phyloP scores from a whole-genome alignment of 768 basidiomycete genomes.

The Chalciporus chontae region DNA sequence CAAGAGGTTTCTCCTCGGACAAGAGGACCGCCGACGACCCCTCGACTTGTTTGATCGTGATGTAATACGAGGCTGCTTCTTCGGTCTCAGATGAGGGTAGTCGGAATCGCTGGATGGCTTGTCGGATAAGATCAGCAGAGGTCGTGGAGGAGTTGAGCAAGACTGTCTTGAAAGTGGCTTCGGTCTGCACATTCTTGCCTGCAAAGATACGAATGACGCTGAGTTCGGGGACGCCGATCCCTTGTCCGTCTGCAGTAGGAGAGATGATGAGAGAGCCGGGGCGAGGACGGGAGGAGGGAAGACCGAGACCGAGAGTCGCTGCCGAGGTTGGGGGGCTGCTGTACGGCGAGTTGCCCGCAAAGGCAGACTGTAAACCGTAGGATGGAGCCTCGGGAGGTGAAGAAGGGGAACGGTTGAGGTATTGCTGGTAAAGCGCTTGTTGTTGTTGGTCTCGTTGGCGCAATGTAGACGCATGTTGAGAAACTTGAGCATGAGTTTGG shows the following conservation, averaged over 20 bases:
- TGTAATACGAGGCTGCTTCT: slow-evolving; percentile 65
- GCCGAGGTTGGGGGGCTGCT: slow-evolving; percentile 35
- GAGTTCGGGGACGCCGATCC: slow-evolving; percentile 69
- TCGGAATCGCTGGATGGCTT: slow-evolving; percentile 93
- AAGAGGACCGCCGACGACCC: slow-evolving; percentile 76
- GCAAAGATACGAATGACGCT: slow-evolving; percentile 97
- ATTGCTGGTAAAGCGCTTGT: slow-evolving; percentile 82
- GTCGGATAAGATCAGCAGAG: slow-evolving; percentile 78
- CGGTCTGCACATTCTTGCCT: slow-evolving; percentile 83
- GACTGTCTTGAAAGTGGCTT: slow-evolving; percentile 98
- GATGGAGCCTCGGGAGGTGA: slow-evolving; percentile 72
- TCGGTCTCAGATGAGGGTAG: slow-evolving; percentile 58
- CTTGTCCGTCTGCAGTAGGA: slow-evolving; percentile 57
- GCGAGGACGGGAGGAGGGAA: slow-evolving; percentile 54
- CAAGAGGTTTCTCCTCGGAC: slow-evolving; percentile 76
- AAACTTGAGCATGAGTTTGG: slow-evolving; percentile 43
- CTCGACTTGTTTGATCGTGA: slow-evolving; percentile 92
- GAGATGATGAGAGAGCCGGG: slow-evolving; percentile 78
- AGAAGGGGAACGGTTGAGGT: slow-evolving; percentile 82
- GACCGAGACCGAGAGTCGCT: slow-evolving; percentile 46
- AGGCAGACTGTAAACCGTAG: slow-evolving; percentile 71
- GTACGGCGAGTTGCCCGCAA: slow-evolving; percentile 47
- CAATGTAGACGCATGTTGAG: slow-evolving; percentile 60
- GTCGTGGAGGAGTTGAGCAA: slow-evolving; percentile 85
- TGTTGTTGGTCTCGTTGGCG: slow-evolving; percentile 88